These are phyloP conservation scores for Acrocalymma vagum DNA, from an alignment of 2,329 filamentous ascomycete species.

Conservation along the genomic window DNA sequence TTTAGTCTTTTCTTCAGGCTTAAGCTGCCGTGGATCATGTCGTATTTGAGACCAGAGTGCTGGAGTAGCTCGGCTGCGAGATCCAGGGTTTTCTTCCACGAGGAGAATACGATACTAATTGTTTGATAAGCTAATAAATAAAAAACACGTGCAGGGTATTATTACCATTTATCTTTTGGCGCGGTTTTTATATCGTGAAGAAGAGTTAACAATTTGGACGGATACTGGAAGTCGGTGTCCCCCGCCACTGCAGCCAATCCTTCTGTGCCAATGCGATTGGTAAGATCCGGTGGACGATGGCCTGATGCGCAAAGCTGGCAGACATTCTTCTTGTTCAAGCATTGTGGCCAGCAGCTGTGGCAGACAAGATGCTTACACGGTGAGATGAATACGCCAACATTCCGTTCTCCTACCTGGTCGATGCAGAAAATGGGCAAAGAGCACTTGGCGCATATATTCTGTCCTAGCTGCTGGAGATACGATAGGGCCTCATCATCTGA, in stretches of 20 bases:
- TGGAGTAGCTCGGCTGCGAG: slow-evolving; percentile 31
- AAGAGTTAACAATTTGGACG: slow-evolving; percentile 30
- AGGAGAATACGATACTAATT: slow-evolving; percentile 45
- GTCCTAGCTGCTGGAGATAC: slow-evolving; percentile 11
- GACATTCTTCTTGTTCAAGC: background rate
- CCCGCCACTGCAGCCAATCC: slow-evolving; percentile 9
- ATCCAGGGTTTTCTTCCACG: slow-evolving; percentile 45
- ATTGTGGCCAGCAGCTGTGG: slow-evolving; percentile 10
- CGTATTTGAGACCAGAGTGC: slow-evolving; percentile 26
- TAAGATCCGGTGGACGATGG: slow-evolving; percentile 4
- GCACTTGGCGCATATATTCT: slow-evolving; percentile 9
- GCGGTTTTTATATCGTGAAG: slow-evolving; percentile 27
- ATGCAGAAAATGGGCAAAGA: slow-evolving; percentile 4
- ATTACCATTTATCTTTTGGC: slow-evolving; percentile 25
- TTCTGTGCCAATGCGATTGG: background rate
- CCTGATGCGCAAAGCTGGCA: slow-evolving; percentile 8
- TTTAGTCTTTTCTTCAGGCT: slow-evolving; percentile 14
- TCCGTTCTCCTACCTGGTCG: slow-evolving; percentile 1
- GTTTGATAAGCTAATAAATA: slow-evolving; percentile 1
- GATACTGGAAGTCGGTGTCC: slow-evolving; percentile 1
- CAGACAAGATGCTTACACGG: slow-evolving; percentile 13
- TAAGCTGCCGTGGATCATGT: slow-evolving; percentile 23
- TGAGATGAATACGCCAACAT: slow-evolving; percentile 7
- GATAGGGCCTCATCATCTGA: slow-evolving; percentile 12
- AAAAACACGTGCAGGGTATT: background rate